These are phyloP conservation scores for Solanum peruvianum DNA, from an alignment of 257 asterid species.

Conservation along the genomic window DNA sequence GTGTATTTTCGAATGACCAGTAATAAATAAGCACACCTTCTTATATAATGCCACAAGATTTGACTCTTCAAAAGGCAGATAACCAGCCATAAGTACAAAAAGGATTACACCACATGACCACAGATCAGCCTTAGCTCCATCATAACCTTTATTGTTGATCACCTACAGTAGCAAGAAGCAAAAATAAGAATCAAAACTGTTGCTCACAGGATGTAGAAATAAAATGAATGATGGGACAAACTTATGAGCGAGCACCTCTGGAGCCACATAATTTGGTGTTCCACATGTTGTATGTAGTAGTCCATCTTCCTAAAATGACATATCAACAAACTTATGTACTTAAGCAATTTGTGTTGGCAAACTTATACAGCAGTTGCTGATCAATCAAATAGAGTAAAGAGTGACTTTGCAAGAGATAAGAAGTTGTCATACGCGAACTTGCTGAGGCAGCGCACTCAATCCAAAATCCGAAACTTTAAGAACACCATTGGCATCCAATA, in stretches of 20 bases:
- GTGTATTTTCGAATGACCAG: neutral
- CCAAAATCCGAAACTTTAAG: constrained; percentile 95
- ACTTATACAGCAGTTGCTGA: neutral
- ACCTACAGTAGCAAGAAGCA: constrained; percentile 33
- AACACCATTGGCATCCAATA: constrained; percentile 64
- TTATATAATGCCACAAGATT: constrained; percentile 49
- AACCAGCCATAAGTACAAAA: constrained; percentile 42
- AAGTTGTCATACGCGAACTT: constrained; percentile 62
- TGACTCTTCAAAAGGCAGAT: constrained; percentile 81
- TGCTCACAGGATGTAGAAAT: neutral
- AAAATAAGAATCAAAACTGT: neutral
- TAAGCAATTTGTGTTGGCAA: neutral
- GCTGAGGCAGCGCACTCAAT: constrained; percentile 93
- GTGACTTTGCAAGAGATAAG: neutral
- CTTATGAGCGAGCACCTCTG: constrained; percentile 42
- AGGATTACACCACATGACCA: constrained; percentile 76
- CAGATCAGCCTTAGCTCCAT: constrained; percentile 94
- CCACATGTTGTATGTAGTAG: constrained; percentile 96
- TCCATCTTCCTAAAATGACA: constrained; percentile 71
- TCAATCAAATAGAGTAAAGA: neutral
- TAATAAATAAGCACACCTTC: constrained; percentile 17
- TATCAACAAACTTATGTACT: neutral
- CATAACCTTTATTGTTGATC: constrained; percentile 84
- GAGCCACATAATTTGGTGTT: constrained; percentile 98
- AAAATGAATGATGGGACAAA: neutral